Evolutionary conservation across 1,284 basidiomycete genomes (phyloP).

Genomic region (Apiotrichum brassicae): DNA sequence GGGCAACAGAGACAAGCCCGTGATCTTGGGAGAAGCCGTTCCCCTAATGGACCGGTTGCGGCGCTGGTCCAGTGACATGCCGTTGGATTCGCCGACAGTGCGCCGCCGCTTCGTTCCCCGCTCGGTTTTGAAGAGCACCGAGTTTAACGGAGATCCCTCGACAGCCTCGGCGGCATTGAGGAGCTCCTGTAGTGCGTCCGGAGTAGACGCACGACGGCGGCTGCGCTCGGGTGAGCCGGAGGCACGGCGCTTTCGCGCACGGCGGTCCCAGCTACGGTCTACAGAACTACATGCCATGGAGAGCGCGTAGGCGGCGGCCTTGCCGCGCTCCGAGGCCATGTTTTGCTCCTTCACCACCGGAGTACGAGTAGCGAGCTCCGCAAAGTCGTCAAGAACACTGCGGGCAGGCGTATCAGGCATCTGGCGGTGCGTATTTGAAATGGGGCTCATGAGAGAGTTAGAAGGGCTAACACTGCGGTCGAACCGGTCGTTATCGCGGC

Average conservation of each 20-base stretch:
- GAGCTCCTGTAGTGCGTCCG: constrained; percentile 37
- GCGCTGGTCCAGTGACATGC: constrained; percentile 6
- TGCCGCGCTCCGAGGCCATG: constrained; percentile 2
- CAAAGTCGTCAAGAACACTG: constrained; percentile 40
- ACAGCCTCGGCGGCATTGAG: constrained; percentile 41
- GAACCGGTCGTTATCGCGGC: constrained; percentile 1
- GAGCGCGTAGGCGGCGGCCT: constrained; percentile 20
- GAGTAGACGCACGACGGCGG: constrained; percentile 24
- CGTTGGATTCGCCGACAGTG: constrained; percentile 26
- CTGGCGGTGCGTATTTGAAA: constrained; percentile 26
- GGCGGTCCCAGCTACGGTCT: constrained; percentile 12
- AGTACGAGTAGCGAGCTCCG: constrained; percentile 40
- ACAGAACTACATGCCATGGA: constrained; percentile 23
- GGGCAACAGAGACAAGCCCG: constrained; percentile 15
- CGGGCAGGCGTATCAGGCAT: constrained; percentile 39
- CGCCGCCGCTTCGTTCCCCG: constrained; percentile 33
- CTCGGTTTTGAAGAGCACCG: constrained; percentile 22
- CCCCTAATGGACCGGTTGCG: constrained; percentile 1
- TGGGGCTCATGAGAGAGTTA: constrained; percentile 37
- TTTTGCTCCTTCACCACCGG: constrained; percentile 23
- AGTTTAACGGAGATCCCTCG: constrained; percentile 37
- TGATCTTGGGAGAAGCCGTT: constrained; percentile 19
- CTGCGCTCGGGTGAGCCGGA: constrained; percentile 21
- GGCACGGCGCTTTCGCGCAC: constrained; percentile 25
- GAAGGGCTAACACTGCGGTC: constrained; percentile 29